Base-by-base conservation (phyloP, 176 grass and related monocot genomes). In the Tillandsia fasciculata region DNA sequence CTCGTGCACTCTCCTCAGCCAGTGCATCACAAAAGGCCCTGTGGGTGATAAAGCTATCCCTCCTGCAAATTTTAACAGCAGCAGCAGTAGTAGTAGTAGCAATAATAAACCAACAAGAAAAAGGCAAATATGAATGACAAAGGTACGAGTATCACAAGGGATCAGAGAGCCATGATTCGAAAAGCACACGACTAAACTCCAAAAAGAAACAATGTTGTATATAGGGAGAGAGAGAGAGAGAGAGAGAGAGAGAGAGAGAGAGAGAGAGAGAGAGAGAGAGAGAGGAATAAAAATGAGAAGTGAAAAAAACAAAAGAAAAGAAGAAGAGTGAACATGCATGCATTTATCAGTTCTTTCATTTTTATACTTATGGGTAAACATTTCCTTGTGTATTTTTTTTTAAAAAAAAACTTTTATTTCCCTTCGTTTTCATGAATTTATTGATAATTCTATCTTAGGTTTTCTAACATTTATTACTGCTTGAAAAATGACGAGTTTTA, bases 21-120 rank as follows among this genome's bases (percentile, higher is more conserved):
- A 99, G 75, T 70, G 95, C 95, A 70, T 99, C 95, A 56, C 95
- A 99, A 70, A 99, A 99, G 8, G 95, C 95, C 64, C 95, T 74
- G 84, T 99, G 95, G 10, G 95, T 99, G 72, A 99, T 99, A 84
- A 99, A 99, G 82, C 95, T 99, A 52, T 99, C 95, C 75, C 95
- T 76, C 86, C 94, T 92, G 72, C 70, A 48, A 63, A 10, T 11
- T 50, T 8, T 50, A 49, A 11, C 12, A 18, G 56, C 56, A 42
- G 4, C 66, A 61, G 2, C n/a, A 48, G 26, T 42, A 7, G 5
- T 42, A 42, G 3, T 7, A 42, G 13, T 9, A 7, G 18, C 9
- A 14, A 7, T 1, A 20, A 10, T 9, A 61, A 20, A 61, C 17
- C 56, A 61, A 61, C 56, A 61, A 61, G 56, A 20, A 53, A 74